Percentiles rank a stretch among this genome's conserved stretches.
Conservation (phyloP, 768 basidiomycete species). For the Trametes gibbosa region DNA sequence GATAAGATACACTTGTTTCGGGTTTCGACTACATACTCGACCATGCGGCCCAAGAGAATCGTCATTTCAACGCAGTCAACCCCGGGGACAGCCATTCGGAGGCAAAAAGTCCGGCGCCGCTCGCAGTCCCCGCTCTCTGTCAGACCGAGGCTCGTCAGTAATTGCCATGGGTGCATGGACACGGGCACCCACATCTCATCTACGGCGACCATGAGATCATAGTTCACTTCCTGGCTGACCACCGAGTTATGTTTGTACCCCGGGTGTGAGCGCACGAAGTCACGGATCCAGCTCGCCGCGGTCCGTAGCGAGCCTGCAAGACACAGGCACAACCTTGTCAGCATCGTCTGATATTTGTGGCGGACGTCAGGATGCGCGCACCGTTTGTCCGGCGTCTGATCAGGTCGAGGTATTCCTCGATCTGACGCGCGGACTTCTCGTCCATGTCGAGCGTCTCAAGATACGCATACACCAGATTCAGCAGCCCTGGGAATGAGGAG, state of each 20-base stretch:
- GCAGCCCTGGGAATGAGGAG: constrained; percentile 69
- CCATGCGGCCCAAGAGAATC: background rate
- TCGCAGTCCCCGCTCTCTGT: constrained; percentile 69
- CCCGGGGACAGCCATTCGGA: background rate
- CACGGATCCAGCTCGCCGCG: constrained; percentile 89
- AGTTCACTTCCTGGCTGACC: constrained; percentile 88
- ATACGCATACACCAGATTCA: constrained; percentile 81
- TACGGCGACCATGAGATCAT: constrained; percentile 84
- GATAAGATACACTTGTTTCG: constrained; percentile 9
- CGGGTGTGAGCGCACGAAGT: constrained; percentile 88
- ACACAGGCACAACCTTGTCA: constrained; percentile 43
- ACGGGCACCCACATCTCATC: constrained; percentile 79
- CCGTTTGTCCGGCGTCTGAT: constrained; percentile 79
- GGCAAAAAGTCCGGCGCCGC: constrained; percentile 63
- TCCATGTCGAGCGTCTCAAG: constrained; percentile 83
- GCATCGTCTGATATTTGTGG: background rate
- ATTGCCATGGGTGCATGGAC: constrained; percentile 3
- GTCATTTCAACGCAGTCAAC: background rate
- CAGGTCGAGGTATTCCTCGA: constrained; percentile 77
- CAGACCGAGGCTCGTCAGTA: background rate
- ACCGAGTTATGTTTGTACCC: constrained; percentile 93
- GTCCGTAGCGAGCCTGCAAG: constrained; percentile 54
- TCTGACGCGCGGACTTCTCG: constrained; percentile 51
- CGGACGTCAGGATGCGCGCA: background rate
- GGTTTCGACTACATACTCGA: background rate